phyloP scores from a whole-genome alignment of 192 early-diverging fungal species.

The Geranomyces michiganensis region DNA sequence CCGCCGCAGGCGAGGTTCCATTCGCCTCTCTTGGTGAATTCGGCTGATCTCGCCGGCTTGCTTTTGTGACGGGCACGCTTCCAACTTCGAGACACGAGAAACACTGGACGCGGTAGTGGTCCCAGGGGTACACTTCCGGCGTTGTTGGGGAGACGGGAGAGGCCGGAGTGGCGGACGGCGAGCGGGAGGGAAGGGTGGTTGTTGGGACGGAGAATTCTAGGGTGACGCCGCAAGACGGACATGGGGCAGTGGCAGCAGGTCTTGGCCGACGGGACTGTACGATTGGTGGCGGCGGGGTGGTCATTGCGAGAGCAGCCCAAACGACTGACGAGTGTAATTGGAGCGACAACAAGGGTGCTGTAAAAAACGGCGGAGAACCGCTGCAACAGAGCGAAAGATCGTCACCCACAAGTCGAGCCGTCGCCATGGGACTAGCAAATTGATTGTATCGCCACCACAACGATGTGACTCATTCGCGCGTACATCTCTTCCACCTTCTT shows the following conservation, averaged over 20 bases:
- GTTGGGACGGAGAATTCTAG: slow-evolving; percentile 37
- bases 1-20: not conserved
- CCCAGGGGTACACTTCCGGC: slow-evolving; percentile 10
- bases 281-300: slow-evolving; percentile 23
- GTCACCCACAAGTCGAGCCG: too few relatives aligned
- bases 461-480: too few relatives aligned
- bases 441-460: too few relatives aligned
- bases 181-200: slow-evolving; percentile 3
- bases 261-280: slow-evolving; percentile 37
- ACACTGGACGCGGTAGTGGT: slow-evolving; percentile 35
- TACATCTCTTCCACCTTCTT: too few relatives aligned
- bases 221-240: slow-evolving; percentile 25
- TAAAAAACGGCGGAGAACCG: too few relatives aligned
- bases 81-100: slow-evolving; percentile 36
- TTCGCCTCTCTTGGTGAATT: not conserved
- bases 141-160: not conserved
- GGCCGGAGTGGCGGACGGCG: not conserved
- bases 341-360: too few relatives aligned
- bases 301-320: not conserved
- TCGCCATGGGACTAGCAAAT: too few relatives aligned
- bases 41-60: slow-evolving; percentile 1
- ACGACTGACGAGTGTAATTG: too few relatives aligned
- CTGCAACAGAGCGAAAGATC: too few relatives aligned
- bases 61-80: slow-evolving; percentile 10
- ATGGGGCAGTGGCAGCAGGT: slow-evolving; percentile 27